phyloP scores from a whole-genome alignment of 345 rosid species.

The Eucalyptus regnans region DNA sequence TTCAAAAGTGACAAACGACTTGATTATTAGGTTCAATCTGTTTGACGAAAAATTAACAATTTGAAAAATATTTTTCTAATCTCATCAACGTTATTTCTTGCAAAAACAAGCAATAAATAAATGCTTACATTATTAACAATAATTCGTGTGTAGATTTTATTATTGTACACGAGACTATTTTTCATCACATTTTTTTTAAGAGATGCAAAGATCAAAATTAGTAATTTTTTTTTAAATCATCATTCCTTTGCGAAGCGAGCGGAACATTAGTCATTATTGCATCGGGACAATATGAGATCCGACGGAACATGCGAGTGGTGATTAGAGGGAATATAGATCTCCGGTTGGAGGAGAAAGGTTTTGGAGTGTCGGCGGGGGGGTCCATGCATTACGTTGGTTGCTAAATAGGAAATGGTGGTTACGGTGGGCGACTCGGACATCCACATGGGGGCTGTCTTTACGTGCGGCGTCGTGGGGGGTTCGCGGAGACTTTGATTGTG shows the following conservation, averaged over 20 bases:
- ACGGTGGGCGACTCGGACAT: background rate
- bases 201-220: background rate
- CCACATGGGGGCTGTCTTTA: background rate
- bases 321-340: background rate
- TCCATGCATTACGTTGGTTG: background rate
- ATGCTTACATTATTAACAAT: background rate
- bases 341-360: background rate
- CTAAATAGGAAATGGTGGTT: background rate
- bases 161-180: background rate
- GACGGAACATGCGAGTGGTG: background rate
- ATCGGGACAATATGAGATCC: background rate
- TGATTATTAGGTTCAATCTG: accelerated
- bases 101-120: background rate
- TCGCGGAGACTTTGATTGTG: background rate
- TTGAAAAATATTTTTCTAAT: background rate
- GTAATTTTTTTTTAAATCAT: background rate
- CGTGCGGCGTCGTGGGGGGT: background rate
- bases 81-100: background rate
- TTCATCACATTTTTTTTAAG: background rate
- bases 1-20: background rate
- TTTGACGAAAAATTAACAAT: background rate
- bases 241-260: background rate
- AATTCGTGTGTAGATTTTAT: accelerated
- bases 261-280: background rate
- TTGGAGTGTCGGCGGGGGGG: background rate